phyloP scores from a whole-genome alignment of 2,329 filamentous ascomycete genomes.

The Phialophora chinensis region DNA sequence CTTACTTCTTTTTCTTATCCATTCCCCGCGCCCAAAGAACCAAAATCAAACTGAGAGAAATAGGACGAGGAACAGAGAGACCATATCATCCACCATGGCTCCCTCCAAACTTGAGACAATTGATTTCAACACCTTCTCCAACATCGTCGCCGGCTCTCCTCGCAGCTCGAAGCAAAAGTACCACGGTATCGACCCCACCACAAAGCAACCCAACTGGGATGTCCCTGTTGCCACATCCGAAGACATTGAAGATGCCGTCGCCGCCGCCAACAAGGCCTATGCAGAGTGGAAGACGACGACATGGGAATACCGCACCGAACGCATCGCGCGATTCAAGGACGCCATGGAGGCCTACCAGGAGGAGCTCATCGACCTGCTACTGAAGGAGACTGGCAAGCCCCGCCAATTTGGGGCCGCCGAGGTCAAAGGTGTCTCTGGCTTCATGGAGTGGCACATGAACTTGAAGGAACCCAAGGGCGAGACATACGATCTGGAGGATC shows the following conservation, averaged over 20 bases:
- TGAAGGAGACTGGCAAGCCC: slow-evolving; percentile 60
- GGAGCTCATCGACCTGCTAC: slow-evolving; percentile 54
- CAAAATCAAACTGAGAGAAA: not conserved
- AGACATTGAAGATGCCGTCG: slow-evolving; percentile 56
- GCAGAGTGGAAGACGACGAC: slow-evolving; percentile 55
- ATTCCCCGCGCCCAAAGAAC: too few relatives aligned
- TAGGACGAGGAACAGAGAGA: not conserved
- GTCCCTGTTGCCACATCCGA: slow-evolving; percentile 52
- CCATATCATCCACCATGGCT: slow-evolving; percentile 14
- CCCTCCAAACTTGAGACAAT: slow-evolving; percentile 29
- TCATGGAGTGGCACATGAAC: slow-evolving; percentile 28
- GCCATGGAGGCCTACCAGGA: slow-evolving; percentile 49
- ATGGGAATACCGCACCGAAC: slow-evolving; percentile 52
- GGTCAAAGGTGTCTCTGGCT: slow-evolving; percentile 1
- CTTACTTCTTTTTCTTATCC: not conserved
- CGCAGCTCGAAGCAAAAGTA: slow-evolving; percentile 45
- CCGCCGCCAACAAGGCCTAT: slow-evolving; percentile 55
- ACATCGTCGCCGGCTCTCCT: slow-evolving; percentile 54
- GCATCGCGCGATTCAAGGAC: slow-evolving; percentile 50
- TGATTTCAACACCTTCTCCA: slow-evolving; percentile 48
- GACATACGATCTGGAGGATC: slow-evolving; percentile 52
- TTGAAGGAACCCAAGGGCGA: slow-evolving; percentile 50
- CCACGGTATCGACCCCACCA: slow-evolving; percentile 54
- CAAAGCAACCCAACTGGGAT: slow-evolving; percentile 53
- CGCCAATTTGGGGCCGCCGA: slow-evolving; percentile 24